phyloP scores from a whole-genome alignment of 2,329 filamentous ascomycete species.

The Ophiostoma ips region DNA sequence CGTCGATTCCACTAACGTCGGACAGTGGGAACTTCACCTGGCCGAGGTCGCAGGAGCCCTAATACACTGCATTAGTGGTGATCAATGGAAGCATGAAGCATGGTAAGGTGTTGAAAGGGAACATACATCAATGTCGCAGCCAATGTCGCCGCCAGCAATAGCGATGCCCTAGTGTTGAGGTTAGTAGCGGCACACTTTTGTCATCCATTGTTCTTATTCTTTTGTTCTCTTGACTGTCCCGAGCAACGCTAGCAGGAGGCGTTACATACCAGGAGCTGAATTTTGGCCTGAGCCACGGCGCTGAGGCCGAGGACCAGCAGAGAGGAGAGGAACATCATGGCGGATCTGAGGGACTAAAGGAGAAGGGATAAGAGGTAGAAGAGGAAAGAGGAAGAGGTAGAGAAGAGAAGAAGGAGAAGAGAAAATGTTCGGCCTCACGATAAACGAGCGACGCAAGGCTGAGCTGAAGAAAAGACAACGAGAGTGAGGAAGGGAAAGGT shows the following conservation, averaged over 20 bases:
- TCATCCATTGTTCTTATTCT: background rate
- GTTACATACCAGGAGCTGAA: slow-evolving; percentile 8
- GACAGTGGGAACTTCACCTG: slow-evolving; percentile 20
- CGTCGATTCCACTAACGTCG: slow-evolving; percentile 20
- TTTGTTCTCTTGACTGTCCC: background rate
- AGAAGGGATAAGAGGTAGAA: background rate
- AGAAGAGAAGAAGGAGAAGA: background rate
- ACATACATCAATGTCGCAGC: slow-evolving; percentile 25
- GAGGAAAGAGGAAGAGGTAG: background rate
- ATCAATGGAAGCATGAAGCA: no score
- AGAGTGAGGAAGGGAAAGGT: background rate
- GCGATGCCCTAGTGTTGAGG: slow-evolving; percentile 25
- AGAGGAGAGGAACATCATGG: background rate
- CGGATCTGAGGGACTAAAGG: background rate
- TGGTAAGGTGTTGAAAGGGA: background rate
- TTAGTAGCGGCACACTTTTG: slow-evolving; percentile 27
- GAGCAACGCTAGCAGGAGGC: background rate
- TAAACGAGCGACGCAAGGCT: background rate
- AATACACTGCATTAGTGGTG: no score
- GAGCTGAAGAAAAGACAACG: background rate
- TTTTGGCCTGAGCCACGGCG: slow-evolving; percentile 6
- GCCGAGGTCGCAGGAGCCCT: slow-evolving; percentile 23
- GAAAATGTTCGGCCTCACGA: background rate
- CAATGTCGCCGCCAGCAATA: slow-evolving; percentile 35
- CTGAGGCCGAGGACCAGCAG: slow-evolving; percentile 7